These are phyloP conservation scores for Sergeia podlipaevii DNA, from an alignment of 208 protist species.

Conservation along the genomic window DNA sequence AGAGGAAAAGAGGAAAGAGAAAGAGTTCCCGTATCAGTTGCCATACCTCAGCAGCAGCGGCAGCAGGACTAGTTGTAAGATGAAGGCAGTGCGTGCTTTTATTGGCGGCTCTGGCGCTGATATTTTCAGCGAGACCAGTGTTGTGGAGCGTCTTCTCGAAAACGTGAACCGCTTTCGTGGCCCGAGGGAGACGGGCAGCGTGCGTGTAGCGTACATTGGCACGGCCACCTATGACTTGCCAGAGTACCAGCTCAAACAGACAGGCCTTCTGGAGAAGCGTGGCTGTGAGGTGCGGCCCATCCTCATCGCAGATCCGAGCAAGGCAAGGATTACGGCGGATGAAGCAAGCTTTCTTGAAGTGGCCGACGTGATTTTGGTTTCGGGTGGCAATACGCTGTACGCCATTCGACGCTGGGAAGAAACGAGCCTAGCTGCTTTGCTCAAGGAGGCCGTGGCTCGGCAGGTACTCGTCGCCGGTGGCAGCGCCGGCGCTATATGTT, in stretches of 20 bases:
- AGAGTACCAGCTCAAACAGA: conserved; percentile 28
- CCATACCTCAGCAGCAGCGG: too few relatives aligned
- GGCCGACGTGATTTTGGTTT: conserved; percentile 78
- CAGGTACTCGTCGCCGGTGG: conserved; percentile 73
- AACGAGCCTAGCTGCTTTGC: conserved; percentile 54
- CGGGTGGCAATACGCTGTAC: conserved; percentile 90
- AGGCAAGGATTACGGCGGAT: conserved; percentile 9
- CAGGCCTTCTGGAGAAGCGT: conserved; percentile 29
- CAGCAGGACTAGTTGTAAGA: too few relatives aligned
- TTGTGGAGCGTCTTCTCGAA: conserved; percentile 57
- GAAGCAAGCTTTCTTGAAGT: conserved; percentile 27
- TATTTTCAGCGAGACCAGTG: conserved; percentile 33
- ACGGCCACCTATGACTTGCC: conserved; percentile 88
- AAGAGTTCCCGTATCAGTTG: too few relatives aligned
- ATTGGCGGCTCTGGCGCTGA: conserved; percentile 60
- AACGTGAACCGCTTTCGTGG: conserved; percentile 11
- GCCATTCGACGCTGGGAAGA: conserved; percentile 87
- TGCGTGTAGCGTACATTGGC: conserved; percentile 79
- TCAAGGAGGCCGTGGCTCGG: conserved; percentile 25
- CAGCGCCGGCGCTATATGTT: conserved; percentile 88
- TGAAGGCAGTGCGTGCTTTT: conserved; percentile 39
- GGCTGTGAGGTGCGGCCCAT: conserved; percentile 54
- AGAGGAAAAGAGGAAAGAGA: too few relatives aligned
- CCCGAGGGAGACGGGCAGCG: conserved; percentile 9
- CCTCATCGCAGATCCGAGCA: conserved; percentile 47